Evolutionary conservation across 371 early-diverging fungal species (phyloP), one percentile per base, ranked within the genome.

Genomic region (Mortierella polycephala): DNA sequence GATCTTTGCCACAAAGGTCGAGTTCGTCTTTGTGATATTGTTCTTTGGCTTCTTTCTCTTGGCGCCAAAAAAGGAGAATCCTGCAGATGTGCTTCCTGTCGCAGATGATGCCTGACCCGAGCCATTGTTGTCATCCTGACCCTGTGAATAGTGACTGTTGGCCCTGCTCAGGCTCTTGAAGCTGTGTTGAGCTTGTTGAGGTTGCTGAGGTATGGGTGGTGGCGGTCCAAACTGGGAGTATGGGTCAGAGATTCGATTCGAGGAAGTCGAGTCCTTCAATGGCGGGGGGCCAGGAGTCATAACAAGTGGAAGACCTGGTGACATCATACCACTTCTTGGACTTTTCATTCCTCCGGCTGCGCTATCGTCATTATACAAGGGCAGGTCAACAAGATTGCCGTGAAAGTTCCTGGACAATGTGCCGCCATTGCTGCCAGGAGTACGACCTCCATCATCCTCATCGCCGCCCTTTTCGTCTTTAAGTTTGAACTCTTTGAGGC

Each of bases 1-100:
- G 37, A 96, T 92, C 49, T 88, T 88, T n/a, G 88, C 80, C 42
- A 98, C 96, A 86, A 95, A 96, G 7, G 90, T 86, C 11, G 89
- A 89, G 55, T 86, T 87, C 16, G 90, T 89, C 57, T 89, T 90
- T 44, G 87, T 81, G 42, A 90, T 85, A 62, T 84, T 87, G n/a
- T 85, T 86, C 57, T 85, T 87, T 45, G 86, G 84, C 67, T 86
- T 88, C 58, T 86, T 87, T 20, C 69, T 65, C 53, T 83, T 82
- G 30, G 67, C 70, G 12, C 77, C 50, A 62, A 73, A 75, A 40
- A 82, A 81, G 45, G 79, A 75, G 51, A 82, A 80, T 20, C 81
- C 75, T 44, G 73, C 49, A 23, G 70, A 58, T 5, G 75, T 44
- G 30, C 67, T 50, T n/a, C 68, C 60, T 16, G 64, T 54, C 7